These are phyloP conservation scores for Suillus occidentalis DNA, from an alignment of 768 basidiomycete genomes.

Conservation along the genomic window DNA sequence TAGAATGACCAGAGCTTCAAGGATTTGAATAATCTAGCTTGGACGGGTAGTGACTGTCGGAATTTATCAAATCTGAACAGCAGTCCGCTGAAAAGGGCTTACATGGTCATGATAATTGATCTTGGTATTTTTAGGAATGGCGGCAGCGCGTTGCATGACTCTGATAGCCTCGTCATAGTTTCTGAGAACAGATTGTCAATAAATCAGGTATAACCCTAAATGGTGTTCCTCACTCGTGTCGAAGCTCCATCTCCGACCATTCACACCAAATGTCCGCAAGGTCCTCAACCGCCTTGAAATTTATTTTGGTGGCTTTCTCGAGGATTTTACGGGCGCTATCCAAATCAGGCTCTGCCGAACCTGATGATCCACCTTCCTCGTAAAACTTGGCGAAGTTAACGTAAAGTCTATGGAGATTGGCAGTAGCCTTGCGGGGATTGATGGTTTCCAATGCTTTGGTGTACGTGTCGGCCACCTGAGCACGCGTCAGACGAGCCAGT, in stretches of 20 bases:
- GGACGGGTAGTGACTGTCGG: slow-evolving; percentile 73
- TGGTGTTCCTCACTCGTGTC: slow-evolving; percentile 74
- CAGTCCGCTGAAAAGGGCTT: slow-evolving; percentile 19
- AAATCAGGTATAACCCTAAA: not conserved
- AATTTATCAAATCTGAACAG: slow-evolving; percentile 14
- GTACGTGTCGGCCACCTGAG: slow-evolving; percentile 90
- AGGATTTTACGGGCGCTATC: slow-evolving; percentile 88
- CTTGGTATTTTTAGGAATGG: slow-evolving; percentile 85
- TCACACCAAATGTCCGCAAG: slow-evolving; percentile 99
- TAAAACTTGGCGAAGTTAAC: slow-evolving; percentile 98
- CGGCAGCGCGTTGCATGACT: slow-evolving; percentile 96
- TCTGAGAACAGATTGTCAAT: slow-evolving; percentile 41
- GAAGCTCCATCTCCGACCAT: slow-evolving; percentile 98
- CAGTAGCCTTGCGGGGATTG: slow-evolving; percentile 84
- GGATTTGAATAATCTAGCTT: slow-evolving; percentile 93
- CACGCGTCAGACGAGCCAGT: slow-evolving; percentile 7
- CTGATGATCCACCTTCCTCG: slow-evolving; percentile 87
- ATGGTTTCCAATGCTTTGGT: slow-evolving; percentile 86
- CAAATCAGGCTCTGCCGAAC: slow-evolving; percentile 78
- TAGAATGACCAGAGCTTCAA: slow-evolving; percentile 99
- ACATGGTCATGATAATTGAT: slow-evolving; percentile 96
- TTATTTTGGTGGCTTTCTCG: slow-evolving; percentile 89
- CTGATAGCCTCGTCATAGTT: slow-evolving; percentile 95
- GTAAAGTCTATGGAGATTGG: slow-evolving; percentile 86
- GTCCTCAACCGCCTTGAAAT: slow-evolving; percentile 95